Conservation (phyloP, 2,329 filamentous ascomycete genomes). For the Phoma herbarum region DNA sequence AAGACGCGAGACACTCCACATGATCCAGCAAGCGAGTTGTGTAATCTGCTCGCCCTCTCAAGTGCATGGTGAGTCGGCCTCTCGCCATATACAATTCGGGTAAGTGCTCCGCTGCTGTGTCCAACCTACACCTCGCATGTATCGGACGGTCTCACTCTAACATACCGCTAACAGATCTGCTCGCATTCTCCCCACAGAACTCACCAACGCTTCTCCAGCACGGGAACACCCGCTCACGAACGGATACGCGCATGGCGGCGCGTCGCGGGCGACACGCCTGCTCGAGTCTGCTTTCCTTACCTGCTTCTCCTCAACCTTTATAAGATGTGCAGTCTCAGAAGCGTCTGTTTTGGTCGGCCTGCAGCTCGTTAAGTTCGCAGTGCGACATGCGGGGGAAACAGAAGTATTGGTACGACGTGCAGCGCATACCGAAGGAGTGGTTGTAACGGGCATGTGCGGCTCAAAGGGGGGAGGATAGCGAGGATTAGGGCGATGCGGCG, state of each 20-base stretch:
- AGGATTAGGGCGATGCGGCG: conserved; percentile 23
- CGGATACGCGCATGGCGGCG: conserved; percentile 14
- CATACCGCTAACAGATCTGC: not conserved
- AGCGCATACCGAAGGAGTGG: conserved; percentile 8
- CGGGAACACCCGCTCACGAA: conserved; percentile 12
- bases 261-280: conserved; percentile 3
- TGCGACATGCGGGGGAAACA: conserved; percentile 22
- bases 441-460: conserved; percentile 21
- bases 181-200: not conserved
- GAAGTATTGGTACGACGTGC: conserved; percentile 31
- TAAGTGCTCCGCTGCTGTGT: conserved; percentile 12
- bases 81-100: not conserved
- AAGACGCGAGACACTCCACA: conserved; percentile 12
- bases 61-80: conserved; percentile 10
- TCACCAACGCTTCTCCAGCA: not conserved
- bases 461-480: conserved; percentile 22
- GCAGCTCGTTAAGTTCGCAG: conserved; percentile 16
- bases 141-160: conserved; percentile 10
- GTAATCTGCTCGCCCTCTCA: conserved; percentile 16
- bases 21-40: conserved; percentile 16
- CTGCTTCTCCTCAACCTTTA: not conserved
- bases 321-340: conserved; percentile 8
- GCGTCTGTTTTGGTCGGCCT: conserved; percentile 12
- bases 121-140: not conserved
- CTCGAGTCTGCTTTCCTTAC: conserved; percentile 6